Evolutionary conservation across 176 grass and related monocot species (phyloP).

Genomic region (bread wheat (Triticum aestivum)): IWGSC_CS_RefSeq_v2.1 NC_057800.1:320221677-320222176

Average conservation of each 20-base stretch:
- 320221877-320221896: conserved; percentile 5
- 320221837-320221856: conserved; percentile 16
- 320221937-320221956: not conserved
- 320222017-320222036: not conserved
- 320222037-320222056: conserved; percentile 7
- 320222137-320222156: not conserved
- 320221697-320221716: conserved; percentile 79
- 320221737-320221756: conserved; percentile 69
- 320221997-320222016: not conserved
- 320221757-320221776: conserved; percentile 71
- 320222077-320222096: not conserved
- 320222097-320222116: conserved; percentile 30
- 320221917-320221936: not conserved
- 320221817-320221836: conserved; percentile 78
- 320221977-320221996: not conserved
- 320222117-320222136: conserved; percentile 8
- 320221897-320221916: conserved; percentile 5
- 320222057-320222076: not conserved
- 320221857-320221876: conserved; percentile 26
- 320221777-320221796: conserved; percentile 72
- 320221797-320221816: conserved; percentile 72
- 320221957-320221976: not conserved
- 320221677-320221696: conserved; percentile 78
- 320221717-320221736: conserved; percentile 78
- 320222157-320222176: conserved; percentile 15